Evolutionary conservation across 352 stramenopile genomes (phyloP).

Genomic region (Globisporangium lucens): DNA sequence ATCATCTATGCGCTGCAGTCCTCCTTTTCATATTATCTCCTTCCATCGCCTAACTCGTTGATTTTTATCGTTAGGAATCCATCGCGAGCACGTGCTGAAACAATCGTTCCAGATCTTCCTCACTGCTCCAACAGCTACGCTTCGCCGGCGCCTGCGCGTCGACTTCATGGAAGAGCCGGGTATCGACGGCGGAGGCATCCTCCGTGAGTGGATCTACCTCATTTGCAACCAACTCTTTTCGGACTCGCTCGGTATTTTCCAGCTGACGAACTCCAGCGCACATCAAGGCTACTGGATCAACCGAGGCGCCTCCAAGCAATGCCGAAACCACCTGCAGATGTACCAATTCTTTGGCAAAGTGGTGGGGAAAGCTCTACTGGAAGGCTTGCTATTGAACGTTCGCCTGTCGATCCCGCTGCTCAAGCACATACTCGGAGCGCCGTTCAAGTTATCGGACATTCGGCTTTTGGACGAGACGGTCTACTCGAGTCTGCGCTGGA

Average conservation of each 20-base stretch:
- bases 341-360: constrained; percentile 81
- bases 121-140: constrained; percentile 34
- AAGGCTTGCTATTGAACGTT: constrained; percentile 70
- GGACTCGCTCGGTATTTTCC: constrained; percentile 49
- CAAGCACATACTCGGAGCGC: constrained; percentile 64
- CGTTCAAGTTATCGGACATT: constrained; percentile 59
- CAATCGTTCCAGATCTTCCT: constrained; percentile 65
- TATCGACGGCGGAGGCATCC: constrained; percentile 70
- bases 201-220: constrained; percentile 79
- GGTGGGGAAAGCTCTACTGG: constrained; percentile 63
- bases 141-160: constrained; percentile 75
- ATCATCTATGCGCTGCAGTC: neutral
- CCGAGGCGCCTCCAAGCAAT: constrained; percentile 22
- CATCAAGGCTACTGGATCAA: constrained; percentile 72
- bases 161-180: constrained; percentile 84
- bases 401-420: constrained; percentile 60
- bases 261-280: constrained; percentile 32
- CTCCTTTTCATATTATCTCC: neutral
- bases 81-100: constrained; percentile 65
- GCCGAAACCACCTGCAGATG: constrained; percentile 48
- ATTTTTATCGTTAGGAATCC: constrained; percentile 32
- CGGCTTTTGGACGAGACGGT: constrained; percentile 70
- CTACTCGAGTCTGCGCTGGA: constrained; percentile 60
- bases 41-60: neutral
- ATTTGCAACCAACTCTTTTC: constrained; percentile 64